Conservation (phyloP, 306 rosid genomes). For the Pueraria montana region DNA sequence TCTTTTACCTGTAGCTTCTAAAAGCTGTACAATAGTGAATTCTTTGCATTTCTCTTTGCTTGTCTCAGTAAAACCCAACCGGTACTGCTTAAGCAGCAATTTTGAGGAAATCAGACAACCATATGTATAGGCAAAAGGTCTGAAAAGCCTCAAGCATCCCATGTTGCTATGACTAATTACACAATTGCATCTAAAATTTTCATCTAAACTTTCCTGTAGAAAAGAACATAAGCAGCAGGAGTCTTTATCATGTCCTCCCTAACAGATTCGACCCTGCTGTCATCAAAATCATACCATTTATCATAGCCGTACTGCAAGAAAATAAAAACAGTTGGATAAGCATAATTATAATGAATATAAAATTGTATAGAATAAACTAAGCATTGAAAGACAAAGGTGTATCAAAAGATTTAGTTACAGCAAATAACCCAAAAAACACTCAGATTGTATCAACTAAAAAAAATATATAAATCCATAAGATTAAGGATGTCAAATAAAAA, state of each 20-base stretch:
- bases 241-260: conserved; percentile 64
- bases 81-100: conserved; percentile 31
- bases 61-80: conserved; percentile 37
- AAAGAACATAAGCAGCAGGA: conserved; percentile 88
- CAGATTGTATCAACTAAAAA: background rate
- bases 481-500: conserved; percentile 20
- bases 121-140: conserved; percentile 12
- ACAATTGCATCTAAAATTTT: conserved; percentile 48
- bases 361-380: conserved; percentile 8
- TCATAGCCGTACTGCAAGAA: conserved; percentile 65
- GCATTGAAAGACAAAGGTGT: background rate
- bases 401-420: conserved; percentile 2
- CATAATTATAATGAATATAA: conserved; percentile 17
- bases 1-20: conserved; percentile 48
- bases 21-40: conserved; percentile 58
- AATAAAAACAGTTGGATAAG: conserved; percentile 38
- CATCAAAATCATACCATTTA: conserved; percentile 85
- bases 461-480: background rate
- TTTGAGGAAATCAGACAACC: conserved; percentile 39
- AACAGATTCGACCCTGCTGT: conserved; percentile 65
- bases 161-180: conserved; percentile 45
- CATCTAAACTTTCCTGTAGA: conserved; percentile 74
- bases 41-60: conserved; percentile 53
- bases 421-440: background rate
- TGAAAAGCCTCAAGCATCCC: conserved; percentile 47